Evolutionary conservation across 1,284 basidiomycete genomes (phyloP), one percentile per base, ranked within the genome.

Genomic region (Boletus sp.): DNA sequence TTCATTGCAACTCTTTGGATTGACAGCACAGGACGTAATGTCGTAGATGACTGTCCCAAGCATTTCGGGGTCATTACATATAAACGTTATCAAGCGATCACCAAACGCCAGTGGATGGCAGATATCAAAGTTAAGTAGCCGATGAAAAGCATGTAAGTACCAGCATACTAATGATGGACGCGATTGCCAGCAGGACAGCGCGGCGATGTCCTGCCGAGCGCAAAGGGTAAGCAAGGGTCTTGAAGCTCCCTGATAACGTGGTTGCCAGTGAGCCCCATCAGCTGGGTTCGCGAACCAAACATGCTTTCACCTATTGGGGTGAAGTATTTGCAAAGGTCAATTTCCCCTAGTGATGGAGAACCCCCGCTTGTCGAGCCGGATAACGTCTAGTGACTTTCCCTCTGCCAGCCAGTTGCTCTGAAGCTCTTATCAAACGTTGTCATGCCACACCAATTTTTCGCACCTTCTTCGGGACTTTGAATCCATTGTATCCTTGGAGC

Each of bases 121-220:
- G 24, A 24, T 24, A 16, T 16, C 35, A 36, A 36, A 36, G 36
- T 16, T 6, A 36, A 36, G 36, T 36, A 36, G 8, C 59, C 62
- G 64, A 46, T 66, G 58, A 51, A 52, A 64, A 65, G 35, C 29
- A 35, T 22, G 12, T 12, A 42, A 42, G 41, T 42, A 5, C 41
- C 24, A 24, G 24, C 24, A 24, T 24, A 24, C 24, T 24, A 6
- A 27, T 36, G 33, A 51, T 12, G 4, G 35, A 16, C 16, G 18
- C 13, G 24, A 33, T 22, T 31, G 55, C 60, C 53, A 58, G 53
- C 63, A 50, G 47, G 44, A 53, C 24, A 2, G 4, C 16, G 31
- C 24, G 24, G 24, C 24, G 24, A 50, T 20, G 11, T 51, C 37
- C 39, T 36, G 20, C 52, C 36, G 48, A 54, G 44, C 29, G 22